Percentiles rank a stretch among this genome's conserved stretches.
Evolutionary conservation across 148 eudicot genomes (phyloP).

Genomic region (Cornus kousa): DNA sequence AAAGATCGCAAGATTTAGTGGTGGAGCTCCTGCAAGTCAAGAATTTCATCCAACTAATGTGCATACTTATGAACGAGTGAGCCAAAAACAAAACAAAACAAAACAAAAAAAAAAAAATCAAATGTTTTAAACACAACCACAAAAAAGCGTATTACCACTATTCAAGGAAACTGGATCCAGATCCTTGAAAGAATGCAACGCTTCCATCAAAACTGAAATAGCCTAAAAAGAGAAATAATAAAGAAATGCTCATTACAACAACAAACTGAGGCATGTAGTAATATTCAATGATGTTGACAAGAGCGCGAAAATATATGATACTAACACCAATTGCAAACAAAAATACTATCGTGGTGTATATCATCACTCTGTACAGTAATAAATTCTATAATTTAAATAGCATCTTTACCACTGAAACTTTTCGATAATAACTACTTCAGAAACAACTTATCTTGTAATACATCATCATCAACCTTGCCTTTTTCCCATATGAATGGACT

Average conservation of each 20-base stretch:
- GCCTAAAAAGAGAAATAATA: conserved; percentile 49
- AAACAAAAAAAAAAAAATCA: no score
- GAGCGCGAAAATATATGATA: neutral
- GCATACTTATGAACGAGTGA: neutral
- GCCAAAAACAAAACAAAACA: no score
- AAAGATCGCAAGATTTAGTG: conserved; percentile 88
- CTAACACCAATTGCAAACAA: neutral
- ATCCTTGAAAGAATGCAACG: conserved; percentile 82
- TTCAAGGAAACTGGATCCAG: conserved; percentile 55
- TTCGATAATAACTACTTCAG: no score
- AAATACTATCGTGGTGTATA: neutral
- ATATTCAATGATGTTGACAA: neutral
- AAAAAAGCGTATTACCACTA: conserved; percentile 41
- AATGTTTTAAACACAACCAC: conserved; percentile 7
- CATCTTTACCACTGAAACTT: neutral
- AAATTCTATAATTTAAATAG: neutral
- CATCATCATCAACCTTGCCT: no score
- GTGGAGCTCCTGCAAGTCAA: conserved; percentile 55
- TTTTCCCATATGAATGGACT: no score
- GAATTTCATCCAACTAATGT: conserved; percentile 2
- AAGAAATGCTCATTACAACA: neutral
- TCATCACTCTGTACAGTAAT: neutral
- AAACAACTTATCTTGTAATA: no score
- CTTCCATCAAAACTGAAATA: conserved; percentile 66
- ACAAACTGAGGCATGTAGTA: neutral